Conservation (phyloP, 1,284 basidiomycete species). For the Fomes fomentarius region DNA sequence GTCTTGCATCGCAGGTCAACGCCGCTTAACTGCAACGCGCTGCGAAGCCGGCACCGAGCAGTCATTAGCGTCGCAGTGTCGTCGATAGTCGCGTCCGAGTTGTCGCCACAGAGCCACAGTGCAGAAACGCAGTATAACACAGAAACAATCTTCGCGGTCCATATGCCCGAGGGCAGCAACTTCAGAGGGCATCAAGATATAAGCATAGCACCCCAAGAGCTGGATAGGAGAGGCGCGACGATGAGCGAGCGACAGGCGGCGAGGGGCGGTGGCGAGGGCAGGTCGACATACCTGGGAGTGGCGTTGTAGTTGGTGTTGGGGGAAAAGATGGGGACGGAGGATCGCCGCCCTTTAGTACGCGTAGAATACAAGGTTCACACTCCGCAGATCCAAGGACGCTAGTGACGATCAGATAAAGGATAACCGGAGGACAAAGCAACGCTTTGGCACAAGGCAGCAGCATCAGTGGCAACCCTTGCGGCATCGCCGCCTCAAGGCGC, state of each 20-base stretch:
- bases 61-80: no score
- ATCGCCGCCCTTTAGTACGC: slow-evolving; percentile 1
- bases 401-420: slow-evolving; percentile 20
- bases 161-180: slow-evolving; percentile 2
- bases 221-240: not conserved
- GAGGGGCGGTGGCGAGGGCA: not conserved
- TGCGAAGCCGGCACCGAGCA: slow-evolving; percentile 4
- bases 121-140: not conserved
- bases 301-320: not conserved
- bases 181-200: not conserved
- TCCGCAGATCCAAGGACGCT: slow-evolving; percentile 11
- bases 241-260: not conserved
- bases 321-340: not conserved
- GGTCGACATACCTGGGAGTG: slow-evolving; percentile 7
- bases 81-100: not conserved
- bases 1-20: slow-evolving; percentile 6
- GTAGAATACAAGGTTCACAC: slow-evolving; percentile 12
- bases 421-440: slow-evolving; percentile 1
- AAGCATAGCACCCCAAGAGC: not conserved
- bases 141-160: not conserved
- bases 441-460: not conserved
- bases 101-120: not conserved
- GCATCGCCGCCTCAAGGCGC: not conserved
- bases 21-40: slow-evolving; percentile 10
- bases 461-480: not conserved